Evolutionary conservation across 2,329 filamentous ascomycete genomes (phyloP), one percentile per base, ranked within the genome.

Genomic region (Cercospora zeina): DNA sequence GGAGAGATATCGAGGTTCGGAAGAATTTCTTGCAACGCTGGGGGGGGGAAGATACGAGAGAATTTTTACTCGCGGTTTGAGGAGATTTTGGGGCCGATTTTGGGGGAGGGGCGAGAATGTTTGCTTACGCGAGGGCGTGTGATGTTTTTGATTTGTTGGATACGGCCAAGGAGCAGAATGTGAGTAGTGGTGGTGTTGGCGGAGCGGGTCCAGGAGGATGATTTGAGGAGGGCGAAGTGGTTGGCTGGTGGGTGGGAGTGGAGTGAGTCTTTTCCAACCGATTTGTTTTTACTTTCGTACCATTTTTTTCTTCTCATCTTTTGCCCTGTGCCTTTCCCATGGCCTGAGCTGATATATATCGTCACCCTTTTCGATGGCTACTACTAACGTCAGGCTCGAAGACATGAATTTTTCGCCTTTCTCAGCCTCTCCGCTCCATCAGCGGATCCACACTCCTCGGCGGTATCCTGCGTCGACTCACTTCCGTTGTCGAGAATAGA

Each of bases 91-190:
- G 51, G 50, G 3, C 10, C 14, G 14, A 63, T 60, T 37, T 19
- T 63, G 9, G 61, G 61, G 3, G 24, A n/a, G n/a, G n/a, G n/a
- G 21, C 1, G 50, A 56, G 13, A 63, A 63, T n/a, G 57, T 63
- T 27, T 50, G 57, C 1, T 63, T 51, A n/a, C n/a, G 51, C 39
- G 19, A 49, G 42, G n/a, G 61, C 61, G 2, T 61, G 61, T 36
- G 54, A 63, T 45, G 58, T 63, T 8, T 63, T 63, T 10, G 58
- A 61, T 34, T 31, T 64, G 19, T 21, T 64, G n/a, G 58, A 61
- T 19, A 61, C 59, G 8, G 62, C 62, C 14, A 45, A 51, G 19
- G 30, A 34, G 5, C 61, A 63, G 14, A 64, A 64, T 33, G 30
- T 33, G 1, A 37, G 58, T 4, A 33, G 37, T 42, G 37, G 37